Evolutionary conservation across 2,329 filamentous ascomycete species (phyloP), one percentile per base, ranked within the genome.

Genomic region (Thielaviopsis euricoi): DNA sequence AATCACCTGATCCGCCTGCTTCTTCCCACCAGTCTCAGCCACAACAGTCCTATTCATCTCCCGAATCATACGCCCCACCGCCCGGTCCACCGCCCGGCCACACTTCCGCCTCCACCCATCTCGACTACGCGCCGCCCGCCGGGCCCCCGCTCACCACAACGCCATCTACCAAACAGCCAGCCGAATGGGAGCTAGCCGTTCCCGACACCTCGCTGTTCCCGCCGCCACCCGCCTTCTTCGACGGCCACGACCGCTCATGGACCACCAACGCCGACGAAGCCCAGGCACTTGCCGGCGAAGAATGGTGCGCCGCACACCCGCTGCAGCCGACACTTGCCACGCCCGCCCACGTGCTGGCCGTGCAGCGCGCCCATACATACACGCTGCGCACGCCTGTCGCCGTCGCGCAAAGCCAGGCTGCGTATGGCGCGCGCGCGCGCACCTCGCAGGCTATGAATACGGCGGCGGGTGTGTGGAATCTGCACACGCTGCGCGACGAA

Each of bases 151-250:
- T n/a, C n/a, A n/a, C n/a, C n/a, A n/a, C n/a, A n/a, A n/a, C 65
- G 3, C 9, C 29, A 10, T 66, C 67, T 3, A 66, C 66, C 21
- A 60, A 62, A 15, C 59, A 62, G 22, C 40, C 58, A 5, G 61
- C 62, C 10, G 61, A 63, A 40, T 89, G 86, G 86, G 75, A 82
- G 63, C 66, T 77, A 6, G 78, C 82, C 2, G 83, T 89, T 1
- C 85, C 86, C 0, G 86, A 89, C 67, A 88, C 81, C 1, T 75
- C 84, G 0, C 75, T 86, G 10, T 79, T 89, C 50, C 86, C 86
- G 1, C 85, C 85, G 0, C 86, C 86, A 0, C 86, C 86, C 0
- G 77, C 78, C 29, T 76, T 88, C 66, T 82, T 81, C 68, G 71
- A 70, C 57, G 79, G 79, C 53, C 81, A 81, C 64, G 80, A 86